phyloP scores from a whole-genome alignment of 192 early-diverging fungal species.

The Glomus cerebriforme region DNA sequence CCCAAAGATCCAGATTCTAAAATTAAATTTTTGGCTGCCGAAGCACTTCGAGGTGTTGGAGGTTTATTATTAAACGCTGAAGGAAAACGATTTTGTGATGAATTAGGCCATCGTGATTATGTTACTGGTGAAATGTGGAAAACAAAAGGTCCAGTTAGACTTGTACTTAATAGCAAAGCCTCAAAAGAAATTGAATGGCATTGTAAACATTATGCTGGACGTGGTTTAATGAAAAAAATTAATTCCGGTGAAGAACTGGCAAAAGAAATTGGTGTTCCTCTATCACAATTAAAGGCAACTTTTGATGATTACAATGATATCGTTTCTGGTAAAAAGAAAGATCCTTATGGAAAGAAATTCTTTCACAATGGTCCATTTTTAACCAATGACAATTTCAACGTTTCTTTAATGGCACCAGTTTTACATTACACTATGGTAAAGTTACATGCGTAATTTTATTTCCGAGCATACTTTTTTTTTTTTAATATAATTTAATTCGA shows the following conservation, averaged over 20 bases:
- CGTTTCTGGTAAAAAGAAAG: conserved; percentile 53
- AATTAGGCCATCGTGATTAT: conserved; percentile 91
- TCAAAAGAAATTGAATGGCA: conserved; percentile 93
- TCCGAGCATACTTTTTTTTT: not conserved
- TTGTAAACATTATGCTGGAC: conserved; percentile 87
- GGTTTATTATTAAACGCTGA: conserved; percentile 80
- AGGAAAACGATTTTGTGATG: conserved; percentile 89
- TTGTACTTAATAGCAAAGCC: conserved; percentile 81
- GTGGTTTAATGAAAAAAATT: conserved; percentile 86
- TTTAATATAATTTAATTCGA: not conserved
- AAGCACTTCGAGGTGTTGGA: conserved; percentile 93
- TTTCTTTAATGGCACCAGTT: conserved; percentile 75
- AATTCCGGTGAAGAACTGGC: conserved; percentile 74
- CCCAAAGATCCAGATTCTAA: conserved; percentile 85
- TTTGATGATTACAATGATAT: conserved; percentile 62
- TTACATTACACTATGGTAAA: conserved; percentile 85
- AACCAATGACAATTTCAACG: conserved; percentile 62
- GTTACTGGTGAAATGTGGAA: conserved; percentile 90
- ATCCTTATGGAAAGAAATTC: conserved; percentile 71
- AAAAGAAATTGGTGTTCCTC: conserved; percentile 70
- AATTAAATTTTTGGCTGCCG: conserved; percentile 94
- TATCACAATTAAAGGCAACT: conserved; percentile 54
- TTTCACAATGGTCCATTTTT: conserved; percentile 64
- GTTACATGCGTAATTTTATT: not conserved
- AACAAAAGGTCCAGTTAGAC: conserved; percentile 81